Evolutionary conservation across 139 green algal species (phyloP).

Genomic region (Tetraselmis striata): DNA sequence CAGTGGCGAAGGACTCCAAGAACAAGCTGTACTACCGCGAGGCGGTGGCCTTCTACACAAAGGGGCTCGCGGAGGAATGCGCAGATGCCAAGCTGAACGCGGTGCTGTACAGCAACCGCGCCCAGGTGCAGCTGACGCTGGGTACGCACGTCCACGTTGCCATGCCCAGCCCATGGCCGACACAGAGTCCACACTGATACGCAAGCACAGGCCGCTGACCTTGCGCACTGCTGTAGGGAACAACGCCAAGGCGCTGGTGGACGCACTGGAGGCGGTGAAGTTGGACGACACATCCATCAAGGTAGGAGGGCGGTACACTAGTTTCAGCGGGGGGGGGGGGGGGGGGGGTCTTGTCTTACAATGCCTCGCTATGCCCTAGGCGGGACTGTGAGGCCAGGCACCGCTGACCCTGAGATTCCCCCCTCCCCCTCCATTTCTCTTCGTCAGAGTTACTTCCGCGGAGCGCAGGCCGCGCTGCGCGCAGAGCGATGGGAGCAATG

Average conservation of each 20-base stretch:
- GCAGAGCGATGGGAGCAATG: conserved; percentile 48
- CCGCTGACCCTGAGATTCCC: no score
- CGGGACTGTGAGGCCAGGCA: no score
- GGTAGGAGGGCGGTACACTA: conserved; percentile 23
- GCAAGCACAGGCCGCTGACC: no score
- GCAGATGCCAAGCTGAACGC: conserved; percentile 29
- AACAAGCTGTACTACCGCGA: conserved; percentile 70
- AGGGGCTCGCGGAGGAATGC: conserved; percentile 44
- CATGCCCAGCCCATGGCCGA: no score
- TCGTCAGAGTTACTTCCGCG: conserved; percentile 66
- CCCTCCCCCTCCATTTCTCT: no score
- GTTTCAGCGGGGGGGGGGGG: not conserved
- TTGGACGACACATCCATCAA: conserved; percentile 55
- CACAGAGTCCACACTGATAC: no score
- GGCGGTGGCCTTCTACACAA: conserved; percentile 62
- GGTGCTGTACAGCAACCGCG: conserved; percentile 62
- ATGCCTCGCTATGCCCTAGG: no score
- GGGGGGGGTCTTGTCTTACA: no score
- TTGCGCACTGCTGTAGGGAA: no score
- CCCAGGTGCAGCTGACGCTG: conserved; percentile 71
- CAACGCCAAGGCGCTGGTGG: conserved; percentile 59
- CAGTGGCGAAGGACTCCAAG: conserved; percentile 50
- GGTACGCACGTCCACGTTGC: no score
- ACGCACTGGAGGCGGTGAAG: conserved; percentile 38
- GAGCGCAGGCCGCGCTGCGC: conserved; percentile 55